phyloP scores from a whole-genome alignment of 805 yeast genomes.

The Wickerhamomyces chaumierensis region DNA sequence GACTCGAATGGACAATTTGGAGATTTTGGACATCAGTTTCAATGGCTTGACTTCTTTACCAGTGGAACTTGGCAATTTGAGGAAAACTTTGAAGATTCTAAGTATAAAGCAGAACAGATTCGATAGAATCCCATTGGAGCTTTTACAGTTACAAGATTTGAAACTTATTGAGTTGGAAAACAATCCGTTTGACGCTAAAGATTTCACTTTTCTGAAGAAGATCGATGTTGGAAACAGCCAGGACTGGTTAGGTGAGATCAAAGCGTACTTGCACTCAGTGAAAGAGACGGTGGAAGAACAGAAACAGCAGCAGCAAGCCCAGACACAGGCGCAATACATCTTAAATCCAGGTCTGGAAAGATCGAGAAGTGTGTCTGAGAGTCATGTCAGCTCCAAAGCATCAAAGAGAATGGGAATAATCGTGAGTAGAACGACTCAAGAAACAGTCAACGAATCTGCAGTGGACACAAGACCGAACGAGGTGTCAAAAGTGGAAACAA shows the following conservation, averaged over 20 bases:
- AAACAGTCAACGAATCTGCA: neutral
- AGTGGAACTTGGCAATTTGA: conserved; percentile 26
- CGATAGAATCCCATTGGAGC: conserved; percentile 38
- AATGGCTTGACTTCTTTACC: conserved; percentile 44
- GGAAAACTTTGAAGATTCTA: conserved; percentile 37
- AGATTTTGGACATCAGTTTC: conserved; percentile 53
- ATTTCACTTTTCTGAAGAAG: conserved; percentile 26
- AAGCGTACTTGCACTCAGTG: conserved; percentile 2
- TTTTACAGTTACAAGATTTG: conserved; percentile 40
- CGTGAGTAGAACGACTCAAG: conserved; percentile 25
- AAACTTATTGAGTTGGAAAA: conserved; percentile 48
- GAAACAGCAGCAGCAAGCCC: conserved; percentile 1
- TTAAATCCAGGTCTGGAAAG: conserved; percentile 12
- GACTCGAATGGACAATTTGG: conserved; percentile 31
- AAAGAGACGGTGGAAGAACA: neutral
- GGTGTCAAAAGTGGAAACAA: no score
- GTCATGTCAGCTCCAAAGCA: conserved; percentile 45
- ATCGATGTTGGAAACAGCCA: conserved; percentile 25
- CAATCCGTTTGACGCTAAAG: conserved; percentile 48
- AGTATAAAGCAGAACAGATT: conserved; percentile 50
- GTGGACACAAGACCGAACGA: no score
- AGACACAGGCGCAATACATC: conserved; percentile 2
- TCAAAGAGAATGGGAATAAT: conserved; percentile 71
- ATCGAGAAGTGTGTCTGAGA: conserved; percentile 28
- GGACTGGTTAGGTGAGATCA: conserved; percentile 29